Evolutionary conservation across 2,329 filamentous ascomycete genomes (phyloP), one percentile per base, ranked within the genome.

Genomic region (Xylaria sp.): DNA sequence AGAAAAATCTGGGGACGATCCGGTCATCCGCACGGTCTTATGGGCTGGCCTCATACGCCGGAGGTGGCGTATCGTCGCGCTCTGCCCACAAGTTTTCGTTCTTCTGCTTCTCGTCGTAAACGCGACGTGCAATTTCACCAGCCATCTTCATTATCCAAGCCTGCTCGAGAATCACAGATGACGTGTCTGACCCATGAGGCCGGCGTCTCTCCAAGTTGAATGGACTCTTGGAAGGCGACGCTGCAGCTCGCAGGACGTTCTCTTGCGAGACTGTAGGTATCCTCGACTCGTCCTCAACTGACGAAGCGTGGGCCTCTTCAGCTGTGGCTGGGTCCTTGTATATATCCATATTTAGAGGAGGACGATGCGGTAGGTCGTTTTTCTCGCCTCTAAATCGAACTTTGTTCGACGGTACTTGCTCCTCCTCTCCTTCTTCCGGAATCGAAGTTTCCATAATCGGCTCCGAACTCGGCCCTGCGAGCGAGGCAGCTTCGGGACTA

Each of bases 141-240:
- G 93, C 92, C 84, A 99, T 94, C 77, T 96, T 94, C 76, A 88
- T 86, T 74, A 94, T 89, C 89, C 90, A 94, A 2, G 90, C 90
- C 71, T 91, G 88, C 69, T 92, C 89, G 21, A 91, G 76, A 44
- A 91, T 90, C 22, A 81, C 78, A 0, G 82, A 82, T 11, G 80
- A 78, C 4, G 75, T 77, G 26, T 83, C 81, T 1, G 78, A 80
- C 61, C 67, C 66, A 55, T 69, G 67, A 66, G 64, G 62, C 69
- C 73, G 55, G 66, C 67, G 59, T 46, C 63, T 59, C 8, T 63
- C 62, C 13, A 67, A 65, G 56, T 67, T 62, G 45, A 63, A 69
- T 16, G 62, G 62, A 37, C 63, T 68, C 46, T 72, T 69, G 50
- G 70, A 68, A 45, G 64, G 62, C n/a, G 48, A 51, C 21, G 62